Evolutionary conservation across 306 rosid species (phyloP), one percentile per base, ranked within the genome.

Genomic region (Ceratonia siliqua): DNA sequence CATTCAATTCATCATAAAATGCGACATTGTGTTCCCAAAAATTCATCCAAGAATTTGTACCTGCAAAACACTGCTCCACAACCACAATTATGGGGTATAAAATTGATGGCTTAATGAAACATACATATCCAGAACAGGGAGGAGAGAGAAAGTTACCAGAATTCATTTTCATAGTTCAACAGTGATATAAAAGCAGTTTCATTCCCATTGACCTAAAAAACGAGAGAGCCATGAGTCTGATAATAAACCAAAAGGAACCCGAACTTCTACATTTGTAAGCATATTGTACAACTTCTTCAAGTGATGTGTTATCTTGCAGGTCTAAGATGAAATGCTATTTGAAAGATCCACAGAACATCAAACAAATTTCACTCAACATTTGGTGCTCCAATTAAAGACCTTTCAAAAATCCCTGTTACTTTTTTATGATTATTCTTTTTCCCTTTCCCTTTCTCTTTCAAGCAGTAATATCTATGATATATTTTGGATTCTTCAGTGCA

Each of bases 181-280:
- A 91, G 79, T 73, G 92, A 93, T 27, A 91, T 13, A 33, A 80
- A 83, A 61, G 96, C 96, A 75, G 79, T 68, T 87, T 93, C 94
- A 71, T 83, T 65, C 72, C 85, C 94, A 58, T 86, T 86, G 69
- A 89, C 94, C 98, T 91, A 76, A 56, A 85, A 80, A 83, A 74
- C 58, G 67, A 84, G 70, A 64, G 56, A 38, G 41, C 17, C 67
- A 76, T 42, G 14, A 38, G 46, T 68, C 42, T 74, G 73, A 73
- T 24, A 66, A 30, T 45, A 65, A 68, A 73, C 18, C 68, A 50
- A 75, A 54, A 81, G 39, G 22, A 55, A 21, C 72, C 38, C 48
- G 52, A 56, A 77, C n/a, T 30, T 18, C 6, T 5, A 49, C 58
- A 66, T 52, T 45, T 32, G 49, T 50, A 64, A 28, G 36, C 48